These are phyloP conservation scores for Zea mays DNA, from an alignment of 176 grass and related monocot genomes.

Conservation along the genomic window Zm-B73-REFERENCE-NAM-5.0 NC_050103.1:178034001-178034500, in stretches of 20 bases:
- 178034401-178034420: neutral
- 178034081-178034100: neutral
- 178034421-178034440: too few relatives aligned
- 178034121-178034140: conserved; percentile 51
- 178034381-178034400: neutral
- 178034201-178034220: conserved; percentile 1
- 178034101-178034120: conserved; percentile 24
- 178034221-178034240: neutral
- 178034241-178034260: neutral
- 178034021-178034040: conserved; percentile 41
- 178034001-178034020: conserved; percentile 73
- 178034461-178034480: too few relatives aligned
- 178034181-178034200: conserved; percentile 24
- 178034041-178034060: conserved; percentile 18
- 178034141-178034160: conserved; percentile 36
- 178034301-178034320: neutral
- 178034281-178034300: neutral
- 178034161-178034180: conserved; percentile 21
- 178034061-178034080: too few relatives aligned
- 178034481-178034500: too few relatives aligned
- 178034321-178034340: neutral
- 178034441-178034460: too few relatives aligned
- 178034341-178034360: too few relatives aligned
- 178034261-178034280: neutral
- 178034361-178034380: neutral